A percentile compares a stretch with the other conserved stretches of the same genome.
Conservation (phyloP, 2,329 filamentous ascomycete species). For the Neophaeococcomyces aloes region DNA sequence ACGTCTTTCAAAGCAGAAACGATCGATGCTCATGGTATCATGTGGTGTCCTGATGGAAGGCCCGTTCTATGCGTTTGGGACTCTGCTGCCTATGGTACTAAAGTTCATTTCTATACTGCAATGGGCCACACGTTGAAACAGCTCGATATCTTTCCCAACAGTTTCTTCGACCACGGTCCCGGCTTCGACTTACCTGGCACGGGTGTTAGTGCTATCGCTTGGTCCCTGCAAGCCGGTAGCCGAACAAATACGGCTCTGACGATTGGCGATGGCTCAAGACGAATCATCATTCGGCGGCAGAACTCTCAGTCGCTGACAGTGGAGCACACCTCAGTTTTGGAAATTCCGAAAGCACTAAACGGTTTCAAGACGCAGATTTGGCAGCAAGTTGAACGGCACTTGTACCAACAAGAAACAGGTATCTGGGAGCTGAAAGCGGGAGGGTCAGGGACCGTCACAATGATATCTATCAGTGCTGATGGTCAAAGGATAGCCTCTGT, state of each 20-base stretch:
- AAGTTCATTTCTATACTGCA: conserved; percentile 17
- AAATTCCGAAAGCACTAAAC: conserved; percentile 14
- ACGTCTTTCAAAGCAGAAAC: conserved; percentile 16
- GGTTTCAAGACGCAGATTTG: conserved; percentile 14
- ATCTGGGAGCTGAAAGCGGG: conserved; percentile 12
- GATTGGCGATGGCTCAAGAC: conserved; percentile 12
- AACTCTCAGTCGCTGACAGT: conserved; percentile 8
- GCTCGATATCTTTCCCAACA: conserved; percentile 12
- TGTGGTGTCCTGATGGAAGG: conserved; percentile 14
- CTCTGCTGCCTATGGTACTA: conserved; percentile 14
- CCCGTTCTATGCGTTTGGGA: conserved; percentile 17
- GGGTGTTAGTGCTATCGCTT: conserved; percentile 10
- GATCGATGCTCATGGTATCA: conserved; percentile 16
- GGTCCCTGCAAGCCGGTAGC: conserved; percentile 1
- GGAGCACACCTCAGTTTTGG: conserved; percentile 5
- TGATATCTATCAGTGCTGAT: conserved; percentile 12
- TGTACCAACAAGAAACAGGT: neutral
- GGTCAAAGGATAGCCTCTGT: conserved; percentile 14
- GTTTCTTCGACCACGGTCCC: neutral
- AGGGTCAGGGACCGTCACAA: conserved; percentile 11
- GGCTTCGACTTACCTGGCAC: conserved; percentile 4
- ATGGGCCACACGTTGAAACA: conserved; percentile 17
- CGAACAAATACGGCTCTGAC: conserved; percentile 9
- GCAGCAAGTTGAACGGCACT: conserved; percentile 11
- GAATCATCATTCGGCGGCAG: conserved; percentile 13